Conservation (phyloP, 768 basidiomycete genomes). For the Hirschioporus abietinus region DNA sequence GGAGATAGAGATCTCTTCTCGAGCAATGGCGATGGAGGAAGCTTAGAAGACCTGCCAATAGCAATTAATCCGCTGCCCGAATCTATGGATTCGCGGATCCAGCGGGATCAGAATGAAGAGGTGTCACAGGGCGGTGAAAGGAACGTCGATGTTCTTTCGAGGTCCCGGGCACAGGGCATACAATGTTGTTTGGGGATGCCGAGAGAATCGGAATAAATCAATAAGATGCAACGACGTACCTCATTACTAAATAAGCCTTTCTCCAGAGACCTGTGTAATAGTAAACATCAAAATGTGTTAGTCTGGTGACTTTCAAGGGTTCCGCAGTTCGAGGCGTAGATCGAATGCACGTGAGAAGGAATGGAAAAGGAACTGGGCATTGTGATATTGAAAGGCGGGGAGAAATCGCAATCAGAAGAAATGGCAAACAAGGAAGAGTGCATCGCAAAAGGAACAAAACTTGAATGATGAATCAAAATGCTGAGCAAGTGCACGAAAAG, state of each 20-base stretch:
- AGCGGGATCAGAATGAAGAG: not conserved
- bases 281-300: conserved; percentile 6
- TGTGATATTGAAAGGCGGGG: no score
- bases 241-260: conserved; percentile 63
- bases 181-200: not conserved
- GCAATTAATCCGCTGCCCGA: not conserved
- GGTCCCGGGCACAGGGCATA: not conserved
- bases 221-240: conserved; percentile 31
- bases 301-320: not conserved
- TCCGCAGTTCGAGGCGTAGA: not conserved
- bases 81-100: not conserved
- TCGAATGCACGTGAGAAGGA: not conserved
- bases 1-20: conserved; percentile 13
- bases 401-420: no score
- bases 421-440: not conserved
- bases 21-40: conserved; percentile 1
- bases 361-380: not conserved
- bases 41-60: not conserved
- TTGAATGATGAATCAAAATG: conserved; percentile 5
- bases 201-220: not conserved
- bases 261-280: conserved; percentile 53
- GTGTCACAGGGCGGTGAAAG: not conserved
- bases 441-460: not conserved
- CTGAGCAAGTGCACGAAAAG: not conserved
- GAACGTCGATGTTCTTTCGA: conserved; percentile 3